A percentile compares a stretch with the other conserved stretches of the same genome.
phyloP scores from a whole-genome alignment of 78 protist species.

The Planoprotostelium fungivorum region DNA sequence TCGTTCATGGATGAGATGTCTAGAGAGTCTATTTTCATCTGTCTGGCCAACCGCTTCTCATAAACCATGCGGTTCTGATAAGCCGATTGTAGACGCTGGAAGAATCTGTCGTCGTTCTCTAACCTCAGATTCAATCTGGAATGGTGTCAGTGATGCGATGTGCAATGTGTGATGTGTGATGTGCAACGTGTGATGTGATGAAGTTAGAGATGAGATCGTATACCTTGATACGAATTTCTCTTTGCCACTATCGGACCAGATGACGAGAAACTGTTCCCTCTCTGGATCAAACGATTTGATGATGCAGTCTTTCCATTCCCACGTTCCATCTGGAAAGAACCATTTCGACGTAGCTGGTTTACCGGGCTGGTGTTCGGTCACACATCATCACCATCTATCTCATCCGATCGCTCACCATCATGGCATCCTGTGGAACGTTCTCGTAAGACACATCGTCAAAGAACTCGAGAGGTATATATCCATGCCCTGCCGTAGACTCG shows the following conservation, averaged over 20 bases:
- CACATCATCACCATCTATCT: neutral
- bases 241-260: neutral
- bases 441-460: neutral
- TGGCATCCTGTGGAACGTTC: neutral
- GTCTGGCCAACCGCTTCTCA: neutral
- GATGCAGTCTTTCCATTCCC: neutral
- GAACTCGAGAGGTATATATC: neutral
- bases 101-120: neutral
- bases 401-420: neutral
- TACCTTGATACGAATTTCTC: neutral
- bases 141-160: too few relatives aligned
- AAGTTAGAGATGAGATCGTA: neutral
- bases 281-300: neutral
- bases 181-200: too few relatives aligned
- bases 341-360: neutral
- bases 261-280: neutral
- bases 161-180: too few relatives aligned
- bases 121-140: neutral
- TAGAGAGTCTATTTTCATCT: neutral
- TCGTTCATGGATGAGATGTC: neutral
- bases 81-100: neutral
- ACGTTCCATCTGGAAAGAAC: neutral
- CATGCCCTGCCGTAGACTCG: neutral
- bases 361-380: neutral
- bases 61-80: neutral